Conservation (phyloP, 306 rosid species). For the Psophocarpus tetragonolobus region DNA sequence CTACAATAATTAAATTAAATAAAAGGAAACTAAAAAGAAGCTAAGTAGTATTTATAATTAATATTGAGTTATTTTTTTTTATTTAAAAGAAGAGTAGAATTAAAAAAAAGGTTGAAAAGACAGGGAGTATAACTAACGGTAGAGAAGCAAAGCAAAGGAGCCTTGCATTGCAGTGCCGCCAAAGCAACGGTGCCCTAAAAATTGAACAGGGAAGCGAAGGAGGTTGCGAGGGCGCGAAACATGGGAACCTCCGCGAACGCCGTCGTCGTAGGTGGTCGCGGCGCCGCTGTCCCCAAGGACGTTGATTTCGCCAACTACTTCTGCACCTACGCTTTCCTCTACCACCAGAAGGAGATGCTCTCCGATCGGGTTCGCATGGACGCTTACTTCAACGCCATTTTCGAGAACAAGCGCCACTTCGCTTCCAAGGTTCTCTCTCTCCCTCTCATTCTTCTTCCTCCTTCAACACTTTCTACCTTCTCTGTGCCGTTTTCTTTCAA, state of each 20-base stretch:
- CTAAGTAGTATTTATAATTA: too few relatives aligned
- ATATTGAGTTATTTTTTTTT: too few relatives aligned
- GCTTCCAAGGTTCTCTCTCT: slow-evolving; percentile 58
- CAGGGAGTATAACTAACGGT: slow-evolving; percentile 1
- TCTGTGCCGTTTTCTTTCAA: too few relatives aligned
- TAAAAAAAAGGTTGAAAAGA: not conserved
- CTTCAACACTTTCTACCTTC: too few relatives aligned
- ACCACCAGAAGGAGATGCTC: slow-evolving; percentile 99
- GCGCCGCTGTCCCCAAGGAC: slow-evolving; percentile 61
- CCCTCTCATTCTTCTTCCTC: not conserved
- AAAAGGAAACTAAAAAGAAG: too few relatives aligned
- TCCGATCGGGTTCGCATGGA: slow-evolving; percentile 99
- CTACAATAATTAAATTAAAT: too few relatives aligned
- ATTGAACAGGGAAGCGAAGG: not conserved
- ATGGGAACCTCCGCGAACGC: slow-evolving; percentile 79
- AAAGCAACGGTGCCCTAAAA: slow-evolving; percentile 50
- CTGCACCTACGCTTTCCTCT: slow-evolving; percentile 90
- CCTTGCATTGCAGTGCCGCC: slow-evolving; percentile 34
- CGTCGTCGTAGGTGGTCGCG: slow-evolving; percentile 40
- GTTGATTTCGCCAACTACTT: slow-evolving; percentile 89
- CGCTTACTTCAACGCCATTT: slow-evolving; percentile 81
- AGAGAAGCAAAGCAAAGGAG: not conserved
- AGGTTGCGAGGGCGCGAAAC: not conserved
- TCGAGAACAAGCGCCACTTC: slow-evolving; percentile 82
- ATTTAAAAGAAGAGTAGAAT: not conserved